Conservation (phyloP, 2,329 filamentous ascomycete genomes). For the Beauveria sp. region DNA sequence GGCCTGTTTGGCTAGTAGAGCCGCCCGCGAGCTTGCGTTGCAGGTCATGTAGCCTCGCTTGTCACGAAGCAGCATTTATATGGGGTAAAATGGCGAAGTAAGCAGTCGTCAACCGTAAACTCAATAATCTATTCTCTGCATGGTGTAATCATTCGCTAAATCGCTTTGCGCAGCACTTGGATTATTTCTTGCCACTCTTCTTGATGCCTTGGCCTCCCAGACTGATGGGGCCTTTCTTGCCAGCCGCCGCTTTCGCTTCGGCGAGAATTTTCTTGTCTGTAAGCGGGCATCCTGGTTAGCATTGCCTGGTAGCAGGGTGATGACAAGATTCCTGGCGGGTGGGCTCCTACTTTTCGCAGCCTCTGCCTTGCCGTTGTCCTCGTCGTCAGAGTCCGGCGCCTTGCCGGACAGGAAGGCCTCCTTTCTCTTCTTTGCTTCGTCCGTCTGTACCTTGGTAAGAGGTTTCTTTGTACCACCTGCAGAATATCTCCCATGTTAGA, state of each 20-base stretch:
- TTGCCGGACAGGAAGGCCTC: background rate
- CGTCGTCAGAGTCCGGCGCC: slow-evolving; percentile 68
- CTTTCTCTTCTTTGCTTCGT: background rate
- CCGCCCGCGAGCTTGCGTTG: background rate
- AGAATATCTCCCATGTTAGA: background rate
- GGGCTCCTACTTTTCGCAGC: slow-evolving; percentile 58
- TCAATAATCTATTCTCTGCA: background rate
- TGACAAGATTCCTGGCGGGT: no score
- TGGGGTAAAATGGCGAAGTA: background rate
- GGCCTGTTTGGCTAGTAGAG: background rate
- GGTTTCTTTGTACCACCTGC: background rate
- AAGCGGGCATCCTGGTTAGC: slow-evolving; percentile 5
- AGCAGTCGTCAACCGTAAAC: background rate
- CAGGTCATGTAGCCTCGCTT: background rate
- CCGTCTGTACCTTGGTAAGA: background rate
- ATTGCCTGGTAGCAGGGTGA: background rate
- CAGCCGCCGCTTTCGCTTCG: slow-evolving; percentile 74
- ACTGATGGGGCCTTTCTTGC: slow-evolving; percentile 83
- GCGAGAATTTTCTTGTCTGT: slow-evolving; percentile 49
- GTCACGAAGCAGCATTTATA: no score
- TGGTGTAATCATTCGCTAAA: background rate
- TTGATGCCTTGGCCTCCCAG: slow-evolving; percentile 85
- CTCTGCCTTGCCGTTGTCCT: slow-evolving; percentile 78
- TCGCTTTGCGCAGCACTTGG: slow-evolving; percentile 1
- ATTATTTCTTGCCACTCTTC: slow-evolving; percentile 95